Base-by-base conservation (phyloP, 768 basidiomycete species). In the Leucocoprinus sp. region DNA sequence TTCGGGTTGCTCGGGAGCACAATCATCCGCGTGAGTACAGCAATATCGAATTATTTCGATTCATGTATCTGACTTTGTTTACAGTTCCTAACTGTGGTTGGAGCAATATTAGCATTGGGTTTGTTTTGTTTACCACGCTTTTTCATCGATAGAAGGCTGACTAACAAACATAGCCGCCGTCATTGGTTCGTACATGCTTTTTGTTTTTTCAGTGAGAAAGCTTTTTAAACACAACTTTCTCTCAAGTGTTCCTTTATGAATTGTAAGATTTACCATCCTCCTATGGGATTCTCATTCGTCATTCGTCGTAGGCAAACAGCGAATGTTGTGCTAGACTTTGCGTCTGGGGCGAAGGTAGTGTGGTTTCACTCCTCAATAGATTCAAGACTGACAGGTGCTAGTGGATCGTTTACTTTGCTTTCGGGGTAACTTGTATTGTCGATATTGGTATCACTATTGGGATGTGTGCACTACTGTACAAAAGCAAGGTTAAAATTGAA, bases 361-460 rank as follows among this genome's bases (percentile, higher is more conserved):
- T 14, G 12, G 15, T 17, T 6, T 22, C 11, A 8, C 2, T 11
- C 3, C 17, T 34, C 18, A 6, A 6, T n/a, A n/a, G n/a, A n/a
- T n/a, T n/a, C n/a, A n/a, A n/a, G n/a, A n/a, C 31, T 8, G 17
- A 6, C 31, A 31, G 8, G 15, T 18, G 15, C n/a, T 21, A 48
- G 46, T 48, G 46, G 46, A 17, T 48, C 4, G 15, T 48, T 17
- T 48, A 48, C 26, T 48, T 42, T 18, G 40, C 22, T 4, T 48
- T 48, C 7, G 39, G 31, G 2, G 26, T 42, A 23, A 48, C 46
- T 7, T 48, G 46, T 8, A 35, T 41, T n/a, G 39, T 48, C 17
- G 46, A 48, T 21, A 48, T 48, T 11, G 40, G 46, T 12, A 42
- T 48, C 15, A 48, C 46, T 3, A 24, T 48, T 27, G 46, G 46